These are phyloP conservation scores for Colletotrichum abscissum DNA, from an alignment of 2,329 filamentous ascomycete species.

Conservation along the genomic window DNA sequence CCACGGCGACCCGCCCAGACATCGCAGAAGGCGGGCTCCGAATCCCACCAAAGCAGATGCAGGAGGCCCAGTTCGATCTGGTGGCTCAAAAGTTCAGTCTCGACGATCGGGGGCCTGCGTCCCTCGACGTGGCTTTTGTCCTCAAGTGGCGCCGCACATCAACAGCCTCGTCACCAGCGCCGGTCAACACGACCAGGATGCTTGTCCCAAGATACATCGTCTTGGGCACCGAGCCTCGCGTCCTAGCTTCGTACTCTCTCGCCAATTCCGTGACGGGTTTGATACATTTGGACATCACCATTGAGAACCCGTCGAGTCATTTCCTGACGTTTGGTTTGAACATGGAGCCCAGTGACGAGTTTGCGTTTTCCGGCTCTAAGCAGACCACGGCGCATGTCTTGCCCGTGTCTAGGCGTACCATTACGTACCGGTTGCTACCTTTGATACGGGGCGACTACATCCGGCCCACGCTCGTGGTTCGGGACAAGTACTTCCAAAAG, in stretches of 20 bases:
- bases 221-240: conserved; percentile 86
- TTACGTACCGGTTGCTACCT: conserved; percentile 81
- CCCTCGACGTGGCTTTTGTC: conserved; percentile 78
- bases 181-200: conserved; percentile 73
- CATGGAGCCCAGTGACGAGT: conserved; percentile 93
- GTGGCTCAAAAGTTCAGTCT: conserved; percentile 80
- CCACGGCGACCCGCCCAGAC: conserved; percentile 51
- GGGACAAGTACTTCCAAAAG: conserved; percentile 95
- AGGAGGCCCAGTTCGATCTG: conserved; percentile 79
- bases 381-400: conserved; percentile 82
- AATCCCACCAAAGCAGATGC: conserved; percentile 75
- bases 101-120: conserved; percentile 82
- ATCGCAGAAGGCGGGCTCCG: conserved; percentile 55
- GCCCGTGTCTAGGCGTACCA: conserved; percentile 79
- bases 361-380: conserved; percentile 93
- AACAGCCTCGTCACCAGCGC: conserved; percentile 21
- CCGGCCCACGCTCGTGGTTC: conserved; percentile 77
- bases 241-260: conserved; percentile 72
- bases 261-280: conserved; percentile 47
- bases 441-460: conserved; percentile 75
- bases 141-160: conserved; percentile 80
- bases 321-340: conserved; percentile 92
- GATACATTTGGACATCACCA: conserved; percentile 66
- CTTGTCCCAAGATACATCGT: conserved; percentile 84
- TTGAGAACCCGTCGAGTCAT: conserved; percentile 95